phyloP scores from a whole-genome alignment of 345 rosid genomes.

The Euphorbia pulcherrima region DNA sequence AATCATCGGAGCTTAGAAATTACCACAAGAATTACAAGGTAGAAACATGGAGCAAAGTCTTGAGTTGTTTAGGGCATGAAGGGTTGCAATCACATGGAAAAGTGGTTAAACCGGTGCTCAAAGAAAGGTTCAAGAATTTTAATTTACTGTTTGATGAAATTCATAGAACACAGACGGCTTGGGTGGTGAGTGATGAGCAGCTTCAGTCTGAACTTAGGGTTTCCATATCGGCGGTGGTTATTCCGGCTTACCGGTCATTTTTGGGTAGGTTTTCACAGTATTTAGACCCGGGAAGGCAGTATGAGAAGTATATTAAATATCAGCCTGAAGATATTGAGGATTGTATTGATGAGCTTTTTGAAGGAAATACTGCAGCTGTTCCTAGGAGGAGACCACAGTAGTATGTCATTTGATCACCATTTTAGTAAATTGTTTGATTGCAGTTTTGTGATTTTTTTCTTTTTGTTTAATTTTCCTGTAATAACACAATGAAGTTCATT shows the following conservation, averaged over 20 bases:
- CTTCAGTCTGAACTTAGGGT: slow-evolving; percentile 89
- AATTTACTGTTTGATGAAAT: slow-evolving; percentile 82
- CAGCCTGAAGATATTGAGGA: slow-evolving; percentile 91
- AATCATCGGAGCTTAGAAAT: slow-evolving; percentile 63
- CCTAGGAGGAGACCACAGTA: slow-evolving; percentile 46
- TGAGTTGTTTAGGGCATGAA: slow-evolving; percentile 62
- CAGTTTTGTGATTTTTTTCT: neutral
- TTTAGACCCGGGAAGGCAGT: slow-evolving; percentile 73
- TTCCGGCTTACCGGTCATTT: slow-evolving; percentile 80
- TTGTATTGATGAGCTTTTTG: slow-evolving; percentile 70
- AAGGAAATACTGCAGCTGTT: slow-evolving; percentile 46
- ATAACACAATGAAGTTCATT: too few relatives aligned
- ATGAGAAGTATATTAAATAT: slow-evolving; percentile 77
- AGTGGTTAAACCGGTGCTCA: slow-evolving; percentile 66
- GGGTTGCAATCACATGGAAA: slow-evolving; percentile 70
- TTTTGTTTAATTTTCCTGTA: neutral
- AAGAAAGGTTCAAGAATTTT: slow-evolving; percentile 87
- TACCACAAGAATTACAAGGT: slow-evolving; percentile 78
- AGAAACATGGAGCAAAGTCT: slow-evolving; percentile 75
- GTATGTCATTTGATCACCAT: neutral
- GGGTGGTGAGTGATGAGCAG: slow-evolving; percentile 90
- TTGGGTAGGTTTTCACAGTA: slow-evolving; percentile 67
- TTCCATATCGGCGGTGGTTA: slow-evolving; percentile 67
- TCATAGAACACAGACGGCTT: slow-evolving; percentile 73
- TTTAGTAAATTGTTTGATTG: neutral